Conservation (phyloP, 2,329 filamentous ascomycete species). For the Ophiostoma tasmaniense region DNA sequence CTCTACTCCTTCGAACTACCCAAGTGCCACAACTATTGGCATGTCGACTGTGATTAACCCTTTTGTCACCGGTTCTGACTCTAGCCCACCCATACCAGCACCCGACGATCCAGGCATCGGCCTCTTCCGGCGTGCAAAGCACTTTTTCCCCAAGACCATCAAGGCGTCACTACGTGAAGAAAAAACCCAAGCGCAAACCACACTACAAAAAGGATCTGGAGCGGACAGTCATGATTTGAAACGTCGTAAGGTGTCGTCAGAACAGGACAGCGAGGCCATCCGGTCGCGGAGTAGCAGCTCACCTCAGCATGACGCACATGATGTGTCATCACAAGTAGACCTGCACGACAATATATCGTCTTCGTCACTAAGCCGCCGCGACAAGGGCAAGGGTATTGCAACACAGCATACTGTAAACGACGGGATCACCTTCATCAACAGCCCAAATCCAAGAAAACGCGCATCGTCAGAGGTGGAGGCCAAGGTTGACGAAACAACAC, state of each 20-base stretch:
- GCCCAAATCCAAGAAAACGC: neutral
- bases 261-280: neutral
- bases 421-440: slow-evolving; percentile 1
- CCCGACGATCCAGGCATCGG: slow-evolving; percentile 25
- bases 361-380: neutral
- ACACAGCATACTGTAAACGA: slow-evolving; percentile 12
- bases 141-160: slow-evolving; percentile 35
- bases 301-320: neutral
- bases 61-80: neutral
- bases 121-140: slow-evolving; percentile 43
- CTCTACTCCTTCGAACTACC: neutral
- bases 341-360: neutral
- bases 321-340: neutral
- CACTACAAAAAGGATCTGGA: neutral
- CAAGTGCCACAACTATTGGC: neutral
- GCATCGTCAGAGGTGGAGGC: neutral
- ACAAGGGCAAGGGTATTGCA: slow-evolving; percentile 18
- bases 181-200: slow-evolving; percentile 8
- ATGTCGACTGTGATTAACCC: neutral
- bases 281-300: neutral
- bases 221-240: slow-evolving; percentile 9
- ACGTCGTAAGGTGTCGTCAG: slow-evolving; percentile 19
- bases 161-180: slow-evolving; percentile 17
- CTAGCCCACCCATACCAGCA: neutral
- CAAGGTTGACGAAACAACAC: neutral